Base-by-base conservation (phyloP, 1,139 yeast species). In the Torulaspora globosa region DNA sequence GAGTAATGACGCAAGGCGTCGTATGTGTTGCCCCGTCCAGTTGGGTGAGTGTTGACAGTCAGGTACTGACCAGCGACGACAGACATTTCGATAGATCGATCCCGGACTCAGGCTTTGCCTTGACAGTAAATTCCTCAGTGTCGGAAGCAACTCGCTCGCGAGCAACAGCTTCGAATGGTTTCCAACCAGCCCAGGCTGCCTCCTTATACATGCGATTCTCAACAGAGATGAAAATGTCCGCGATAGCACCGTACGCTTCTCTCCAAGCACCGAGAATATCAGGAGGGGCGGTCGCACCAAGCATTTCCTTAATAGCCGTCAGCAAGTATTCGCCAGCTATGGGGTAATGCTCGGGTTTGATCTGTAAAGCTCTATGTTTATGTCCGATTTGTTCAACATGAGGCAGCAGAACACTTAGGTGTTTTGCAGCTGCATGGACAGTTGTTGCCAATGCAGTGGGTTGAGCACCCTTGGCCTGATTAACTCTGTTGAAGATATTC, bases 401-500 rank as follows among this genome's bases (percentile, higher is more conserved):
- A 1, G 68, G 76, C 12, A 71, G 57, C 43, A 83, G 69, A 19
- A 76, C 80, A 5, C 76, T 67, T 48, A 82, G 65, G 50, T 81
- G 73, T 56, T 76, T 71, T 9, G 88, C 88, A 52, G 82, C 83
- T 36, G 78, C 73, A 37, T 81, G 66, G 35, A 82, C 70, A 1
- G 88, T 76, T 53, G 71, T 76, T 1, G 88, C 88, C 44, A 83
- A 69, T 31, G 84, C 80, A 52, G 72, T 72, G 47, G 88, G 88
- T 61, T 83, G 90, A 43, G 72, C 70, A 48, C 75, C 73, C 27
- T 73, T 67, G 43, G 60, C 62, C 64, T 82, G 89, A 62, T 82
- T 76, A 3, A 82, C 67, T 54, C 69, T 72, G 63, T 82, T 82
- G 70, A 82, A 82, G 57, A 75, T 73, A 18, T 80, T 74, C 50